Evolutionary conservation across 2,329 filamentous ascomycete species (phyloP).

Genomic region (Colletotrichum sublineola): DNA sequence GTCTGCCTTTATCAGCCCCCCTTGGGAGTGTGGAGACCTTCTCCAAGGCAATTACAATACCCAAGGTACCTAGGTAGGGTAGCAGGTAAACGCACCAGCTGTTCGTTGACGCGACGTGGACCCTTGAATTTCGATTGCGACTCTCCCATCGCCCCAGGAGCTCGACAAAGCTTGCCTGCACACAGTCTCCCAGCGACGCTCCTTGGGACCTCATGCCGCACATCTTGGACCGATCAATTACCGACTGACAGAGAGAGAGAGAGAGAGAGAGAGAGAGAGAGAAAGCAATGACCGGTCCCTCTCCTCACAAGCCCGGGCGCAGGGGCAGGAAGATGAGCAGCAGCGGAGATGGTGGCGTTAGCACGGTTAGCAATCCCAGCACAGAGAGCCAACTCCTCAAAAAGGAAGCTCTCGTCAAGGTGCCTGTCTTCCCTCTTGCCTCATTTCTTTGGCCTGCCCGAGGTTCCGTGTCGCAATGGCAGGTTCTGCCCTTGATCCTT

Average conservation of each 20-base stretch:
- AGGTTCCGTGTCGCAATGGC: slow-evolving; percentile 89
- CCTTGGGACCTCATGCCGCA: slow-evolving; percentile 26
- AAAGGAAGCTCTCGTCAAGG: slow-evolving; percentile 62
- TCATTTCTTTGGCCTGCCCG: slow-evolving; percentile 96
- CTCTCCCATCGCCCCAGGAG: slow-evolving; percentile 5
- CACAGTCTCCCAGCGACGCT: not conserved
- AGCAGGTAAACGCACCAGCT: slow-evolving; percentile 7
- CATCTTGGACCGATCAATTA: slow-evolving; percentile 5
- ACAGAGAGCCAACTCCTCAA: slow-evolving; percentile 45
- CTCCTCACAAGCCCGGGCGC: slow-evolving; percentile 72
- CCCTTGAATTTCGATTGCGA: slow-evolving; percentile 34
- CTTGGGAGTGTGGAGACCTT: slow-evolving; percentile 36
- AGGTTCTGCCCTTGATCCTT: slow-evolving; percentile 86
- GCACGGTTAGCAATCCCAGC: slow-evolving; percentile 7
- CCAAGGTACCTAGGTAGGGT: not conserved
- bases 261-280: no score
- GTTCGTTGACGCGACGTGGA: slow-evolving; percentile 38
- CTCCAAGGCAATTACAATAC: slow-evolving; percentile 1
- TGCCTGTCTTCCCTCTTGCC: slow-evolving; percentile 88
- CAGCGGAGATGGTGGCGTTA: slow-evolving; percentile 23
- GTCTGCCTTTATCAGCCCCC: slow-evolving; percentile 28
- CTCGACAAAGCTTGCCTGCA: slow-evolving; percentile 21
- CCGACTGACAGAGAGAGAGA: slow-evolving; percentile 44
- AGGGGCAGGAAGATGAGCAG: slow-evolving; percentile 65
- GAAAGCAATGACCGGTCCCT: slow-evolving; percentile 62